A percentile compares a stretch with the other conserved stretches of the same genome.
phyloP scores from a whole-genome alignment of 2,329 filamentous ascomycete genomes.

The Colletotrichum tabaci region DNA sequence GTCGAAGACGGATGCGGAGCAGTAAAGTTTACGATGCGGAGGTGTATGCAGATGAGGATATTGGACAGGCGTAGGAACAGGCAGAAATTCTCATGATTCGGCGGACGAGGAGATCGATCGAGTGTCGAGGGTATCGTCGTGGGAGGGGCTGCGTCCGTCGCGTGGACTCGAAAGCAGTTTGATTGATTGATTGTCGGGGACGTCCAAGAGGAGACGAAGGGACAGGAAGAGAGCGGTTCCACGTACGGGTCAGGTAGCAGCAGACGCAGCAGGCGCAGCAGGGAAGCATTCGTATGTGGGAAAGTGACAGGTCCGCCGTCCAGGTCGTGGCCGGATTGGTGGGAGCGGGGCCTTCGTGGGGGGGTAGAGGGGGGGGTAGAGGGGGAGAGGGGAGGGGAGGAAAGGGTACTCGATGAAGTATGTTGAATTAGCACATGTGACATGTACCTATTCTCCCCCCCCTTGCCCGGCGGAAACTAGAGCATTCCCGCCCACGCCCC shows the following conservation, averaged over 20 bases:
- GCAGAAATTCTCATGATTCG: slow-evolving; percentile 34
- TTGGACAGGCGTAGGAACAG: slow-evolving; percentile 12
- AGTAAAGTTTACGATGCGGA: slow-evolving; percentile 20
- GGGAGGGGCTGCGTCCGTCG: slow-evolving; percentile 23
- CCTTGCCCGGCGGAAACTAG: too few relatives aligned
- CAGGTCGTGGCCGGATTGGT: background rate
- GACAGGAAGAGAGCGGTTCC: slow-evolving; percentile 17
- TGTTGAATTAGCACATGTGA: background rate
- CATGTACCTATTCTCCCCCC: background rate
- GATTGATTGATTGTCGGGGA: slow-evolving; percentile 5
- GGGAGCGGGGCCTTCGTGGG: background rate
- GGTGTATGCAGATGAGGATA: slow-evolving; percentile 16
- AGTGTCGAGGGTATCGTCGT: slow-evolving; percentile 33
- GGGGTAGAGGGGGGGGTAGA: too few relatives aligned
- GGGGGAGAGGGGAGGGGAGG: too few relatives aligned
- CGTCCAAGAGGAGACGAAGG: slow-evolving; percentile 29
- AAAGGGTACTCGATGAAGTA: slow-evolving; percentile 1
- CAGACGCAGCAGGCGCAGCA: background rate
- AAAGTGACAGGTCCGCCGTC: slow-evolving; percentile 12
- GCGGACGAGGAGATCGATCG: background rate
- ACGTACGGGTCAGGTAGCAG: slow-evolving; percentile 9
- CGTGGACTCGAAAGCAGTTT: slow-evolving; percentile 32
- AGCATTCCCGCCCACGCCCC: background rate
- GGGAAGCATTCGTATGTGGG: background rate
- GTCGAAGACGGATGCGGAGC: background rate